These are phyloP conservation scores for Angomonas deanei DNA, from an alignment of 208 protist genomes.

Conservation along the genomic window DNA sequence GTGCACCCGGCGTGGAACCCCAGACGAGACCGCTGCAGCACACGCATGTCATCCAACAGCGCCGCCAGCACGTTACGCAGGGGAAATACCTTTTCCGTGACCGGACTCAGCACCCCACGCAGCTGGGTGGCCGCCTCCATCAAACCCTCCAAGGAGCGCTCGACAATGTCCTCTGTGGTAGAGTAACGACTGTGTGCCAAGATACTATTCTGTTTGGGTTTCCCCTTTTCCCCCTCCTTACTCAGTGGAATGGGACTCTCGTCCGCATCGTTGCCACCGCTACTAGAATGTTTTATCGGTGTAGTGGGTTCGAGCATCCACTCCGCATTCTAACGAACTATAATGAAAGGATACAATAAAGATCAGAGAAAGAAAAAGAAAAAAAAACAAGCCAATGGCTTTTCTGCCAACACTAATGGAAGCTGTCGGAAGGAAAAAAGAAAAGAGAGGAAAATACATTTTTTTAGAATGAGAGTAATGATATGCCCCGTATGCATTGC, in stretches of 20 bases:
- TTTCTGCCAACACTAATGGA: not conserved
- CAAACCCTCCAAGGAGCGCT: slow-evolving; percentile 11
- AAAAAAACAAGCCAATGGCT: not conserved
- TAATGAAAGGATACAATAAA: too few species aligned
- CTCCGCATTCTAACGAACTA: too few species aligned
- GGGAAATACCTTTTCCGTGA: slow-evolving; percentile 46
- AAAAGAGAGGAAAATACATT: not conserved
- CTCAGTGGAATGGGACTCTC: too few species aligned
- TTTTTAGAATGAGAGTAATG: not conserved
- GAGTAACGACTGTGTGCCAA: too few species aligned
- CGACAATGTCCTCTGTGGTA: not conserved
- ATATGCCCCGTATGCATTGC: too few species aligned
- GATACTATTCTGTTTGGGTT: too few species aligned
- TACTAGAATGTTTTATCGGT: too few species aligned
- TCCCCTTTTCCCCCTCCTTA: too few species aligned
- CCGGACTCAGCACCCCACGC: slow-evolving; percentile 18
- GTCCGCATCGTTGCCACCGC: too few species aligned
- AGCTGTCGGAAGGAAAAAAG: not conserved
- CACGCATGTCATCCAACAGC: slow-evolving; percentile 29
- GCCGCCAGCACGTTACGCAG: slow-evolving; percentile 29
- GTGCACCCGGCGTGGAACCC: slow-evolving; percentile 1
- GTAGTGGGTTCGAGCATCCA: too few species aligned
- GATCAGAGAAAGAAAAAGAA: not conserved
- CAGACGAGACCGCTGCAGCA: not conserved
- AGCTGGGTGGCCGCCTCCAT: slow-evolving; percentile 20